Evolutionary conservation across 352 stramenopile genomes (phyloP).

Genomic region (Albugo laibachii): DNA sequence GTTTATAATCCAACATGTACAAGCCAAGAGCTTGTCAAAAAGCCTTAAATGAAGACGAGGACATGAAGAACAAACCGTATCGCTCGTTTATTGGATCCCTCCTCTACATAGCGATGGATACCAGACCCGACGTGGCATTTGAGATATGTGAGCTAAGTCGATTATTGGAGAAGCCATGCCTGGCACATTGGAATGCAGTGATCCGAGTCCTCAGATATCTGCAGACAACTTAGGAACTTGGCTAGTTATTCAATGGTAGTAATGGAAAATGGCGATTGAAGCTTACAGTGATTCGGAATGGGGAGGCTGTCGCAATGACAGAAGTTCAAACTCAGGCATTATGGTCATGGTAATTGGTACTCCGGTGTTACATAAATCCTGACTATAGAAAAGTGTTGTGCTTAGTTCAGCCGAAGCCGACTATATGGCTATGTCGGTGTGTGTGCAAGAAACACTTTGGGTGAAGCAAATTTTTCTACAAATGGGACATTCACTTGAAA

Average conservation of each 20-base stretch:
- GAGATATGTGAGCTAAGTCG: neutral
- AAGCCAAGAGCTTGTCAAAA: neutral
- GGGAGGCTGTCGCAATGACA: neutral
- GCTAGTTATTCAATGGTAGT: neutral
- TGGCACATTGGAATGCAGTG: neutral
- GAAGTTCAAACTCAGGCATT: neutral
- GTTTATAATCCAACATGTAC: neutral
- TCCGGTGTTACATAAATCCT: neutral
- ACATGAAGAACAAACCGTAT: neutral
- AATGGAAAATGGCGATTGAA: neutral
- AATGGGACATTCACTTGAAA: neutral
- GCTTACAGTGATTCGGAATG: neutral
- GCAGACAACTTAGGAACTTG: neutral
- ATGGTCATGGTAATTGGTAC: neutral
- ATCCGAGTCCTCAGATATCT: neutral
- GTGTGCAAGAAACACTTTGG: neutral
- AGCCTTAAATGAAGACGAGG: neutral
- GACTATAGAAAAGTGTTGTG: neutral
- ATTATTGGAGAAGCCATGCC: neutral
- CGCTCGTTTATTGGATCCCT: neutral
- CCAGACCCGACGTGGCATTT: neutral
- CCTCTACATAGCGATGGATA: neutral
- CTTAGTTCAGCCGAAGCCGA: neutral
- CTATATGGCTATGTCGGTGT: neutral
- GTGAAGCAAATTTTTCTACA: neutral